Evolutionary conservation across 441 rosid species (phyloP).

Genomic region (Syzygium syzygioides): DNA sequence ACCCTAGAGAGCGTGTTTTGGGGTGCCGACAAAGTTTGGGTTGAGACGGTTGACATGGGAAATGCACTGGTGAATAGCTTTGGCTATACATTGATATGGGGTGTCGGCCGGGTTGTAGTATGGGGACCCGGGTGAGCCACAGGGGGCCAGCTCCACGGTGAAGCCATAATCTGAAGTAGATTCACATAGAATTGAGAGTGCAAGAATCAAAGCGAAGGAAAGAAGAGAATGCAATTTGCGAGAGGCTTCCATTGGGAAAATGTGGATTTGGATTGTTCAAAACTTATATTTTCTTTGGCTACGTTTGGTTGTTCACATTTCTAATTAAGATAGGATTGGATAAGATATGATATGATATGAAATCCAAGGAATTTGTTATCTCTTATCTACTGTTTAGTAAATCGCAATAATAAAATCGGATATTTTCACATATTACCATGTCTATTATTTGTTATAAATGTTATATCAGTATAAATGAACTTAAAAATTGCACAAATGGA

Average conservation of each 20-base stretch:
- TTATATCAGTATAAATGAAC: too few relatives aligned
- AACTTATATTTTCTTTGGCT: not conserved
- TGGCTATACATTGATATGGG: not conserved
- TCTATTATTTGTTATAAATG: too few relatives aligned
- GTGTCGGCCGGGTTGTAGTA: conserved; percentile 10
- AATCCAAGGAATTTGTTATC: too few relatives aligned
- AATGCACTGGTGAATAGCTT: not conserved
- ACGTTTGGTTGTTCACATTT: too few relatives aligned
- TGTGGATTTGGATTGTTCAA: not conserved
- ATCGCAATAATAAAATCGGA: too few relatives aligned
- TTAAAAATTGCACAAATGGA: too few relatives aligned
- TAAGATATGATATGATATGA: too few relatives aligned
- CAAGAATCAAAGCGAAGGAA: not conserved
- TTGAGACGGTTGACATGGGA: not conserved
- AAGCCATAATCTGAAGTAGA: conserved; percentile 9
- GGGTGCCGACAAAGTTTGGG: not conserved
- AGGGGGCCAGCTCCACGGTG: conserved; percentile 26
- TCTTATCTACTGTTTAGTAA: too few relatives aligned
- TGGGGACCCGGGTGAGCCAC: conserved; percentile 34
- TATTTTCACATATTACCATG: too few relatives aligned
- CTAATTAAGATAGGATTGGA: too few relatives aligned
- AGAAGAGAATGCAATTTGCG: not conserved
- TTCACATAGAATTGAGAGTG: not conserved
- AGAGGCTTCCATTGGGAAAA: not conserved
- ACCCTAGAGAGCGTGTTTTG: not conserved